Percentiles rank a stretch among this genome's conserved stretches.
phyloP scores from a whole-genome alignment of 2,329 filamentous ascomycete species.

The Dactylonectria macrodidyma region DNA sequence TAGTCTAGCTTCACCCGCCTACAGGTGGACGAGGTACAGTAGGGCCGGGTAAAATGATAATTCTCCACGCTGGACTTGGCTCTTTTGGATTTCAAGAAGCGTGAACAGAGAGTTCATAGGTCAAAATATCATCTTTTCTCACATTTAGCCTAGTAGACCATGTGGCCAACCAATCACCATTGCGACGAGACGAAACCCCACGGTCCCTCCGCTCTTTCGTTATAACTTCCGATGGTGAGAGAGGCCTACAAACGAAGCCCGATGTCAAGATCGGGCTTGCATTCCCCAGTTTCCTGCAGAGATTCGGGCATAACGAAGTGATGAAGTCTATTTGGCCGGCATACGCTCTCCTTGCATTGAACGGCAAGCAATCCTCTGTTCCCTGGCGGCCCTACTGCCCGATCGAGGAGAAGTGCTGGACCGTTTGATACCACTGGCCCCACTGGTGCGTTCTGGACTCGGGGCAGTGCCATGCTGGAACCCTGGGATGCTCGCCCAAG shows the following conservation, averaged over 20 bases:
- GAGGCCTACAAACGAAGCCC: background rate
- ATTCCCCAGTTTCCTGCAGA: background rate
- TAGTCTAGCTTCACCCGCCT: too few species aligned
- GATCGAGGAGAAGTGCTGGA: background rate
- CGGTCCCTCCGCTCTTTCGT: background rate
- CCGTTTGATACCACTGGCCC: background rate
- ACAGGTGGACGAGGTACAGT: background rate
- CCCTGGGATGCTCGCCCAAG: background rate
- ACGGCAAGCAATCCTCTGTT: background rate
- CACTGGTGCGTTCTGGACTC: background rate
- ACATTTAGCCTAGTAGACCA: background rate
- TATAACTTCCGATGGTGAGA: background rate
- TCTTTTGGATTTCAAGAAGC: background rate
- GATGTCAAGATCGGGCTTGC: background rate
- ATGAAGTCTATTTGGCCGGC: background rate
- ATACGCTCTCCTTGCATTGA: background rate
- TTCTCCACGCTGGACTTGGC: background rate
- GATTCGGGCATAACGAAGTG: background rate
- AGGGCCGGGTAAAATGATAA: background rate
- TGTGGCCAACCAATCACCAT: background rate
- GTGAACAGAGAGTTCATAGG: background rate
- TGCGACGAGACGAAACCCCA: background rate
- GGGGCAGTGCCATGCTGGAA: background rate
- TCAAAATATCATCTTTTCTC: background rate
- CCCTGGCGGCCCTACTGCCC: background rate